Base-by-base conservation (phyloP, 306 rosid genomes). In the Luffa aegyptiaca region DNA sequence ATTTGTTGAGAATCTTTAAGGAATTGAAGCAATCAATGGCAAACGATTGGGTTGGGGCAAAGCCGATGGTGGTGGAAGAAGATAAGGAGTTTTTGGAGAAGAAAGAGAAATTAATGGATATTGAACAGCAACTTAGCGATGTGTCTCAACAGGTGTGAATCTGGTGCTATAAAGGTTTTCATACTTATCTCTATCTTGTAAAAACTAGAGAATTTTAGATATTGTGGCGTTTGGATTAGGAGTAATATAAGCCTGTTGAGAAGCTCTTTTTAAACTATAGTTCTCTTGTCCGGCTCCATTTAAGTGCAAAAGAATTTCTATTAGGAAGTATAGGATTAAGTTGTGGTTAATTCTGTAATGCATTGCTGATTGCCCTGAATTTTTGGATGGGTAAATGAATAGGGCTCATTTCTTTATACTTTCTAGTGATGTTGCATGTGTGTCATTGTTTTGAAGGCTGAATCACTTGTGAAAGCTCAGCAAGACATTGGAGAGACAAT, bases 401-500 rank as follows among this genome's bases (percentile, higher is more conserved):
- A 8, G 12, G 35, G 35, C 69, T 80, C 70, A 73, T 18, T 17
- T 79, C 13, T 52, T 14, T 75, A 16, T 75, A 35, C 20, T 75
- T 52, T 37, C 18, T 75, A 33, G 78, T 85, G 26, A 17, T 84
- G 74, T 59, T 26, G 33, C 66, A 59, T 82, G 75, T 64, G 58
- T 83, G 31, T 79, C 44, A 7, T 80, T 68, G 51, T 69, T 33
- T 77, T 44, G 79, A 51, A 95, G 98, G 98, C 98, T 2, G 98
- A 95, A 88, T 81, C 97, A 74, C 92, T 95, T n/a, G 97, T 95
- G 41, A 92, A 91, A 84, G 91, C 97, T 58, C 98, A 92, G 86
- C 97, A 92, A 84, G 98, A 92, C 75, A 95, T 90, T 91, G 97
- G 96, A 76, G 98, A 91, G 84, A 90, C 97, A 71, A 80, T 91